These are phyloP conservation scores for Tolypocladium tundrense DNA, from an alignment of 2,329 filamentous ascomycete species.

Conservation along the genomic window DNA sequence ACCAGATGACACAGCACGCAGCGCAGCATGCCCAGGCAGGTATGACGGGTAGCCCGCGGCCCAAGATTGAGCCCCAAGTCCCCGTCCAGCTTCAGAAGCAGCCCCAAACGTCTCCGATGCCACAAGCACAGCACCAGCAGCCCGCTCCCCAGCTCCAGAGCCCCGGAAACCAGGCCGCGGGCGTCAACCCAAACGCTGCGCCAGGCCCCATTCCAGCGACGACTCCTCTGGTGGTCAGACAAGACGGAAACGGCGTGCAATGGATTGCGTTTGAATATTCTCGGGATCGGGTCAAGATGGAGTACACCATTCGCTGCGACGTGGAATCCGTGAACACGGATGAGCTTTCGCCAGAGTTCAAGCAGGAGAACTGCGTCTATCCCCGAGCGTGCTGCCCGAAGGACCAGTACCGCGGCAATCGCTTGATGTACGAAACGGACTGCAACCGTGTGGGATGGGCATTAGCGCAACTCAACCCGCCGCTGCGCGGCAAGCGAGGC, in stretches of 20 bases:
- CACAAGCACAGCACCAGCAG: constrained; percentile 25
- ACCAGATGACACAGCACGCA: constrained; percentile 49
- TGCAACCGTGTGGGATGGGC: constrained; percentile 99
- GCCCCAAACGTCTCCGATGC: constrained; percentile 32
- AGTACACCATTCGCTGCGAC: constrained; percentile 96
- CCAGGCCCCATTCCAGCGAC: constrained; percentile 95
- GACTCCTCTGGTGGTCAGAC: constrained; percentile 84
- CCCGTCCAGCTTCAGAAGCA: constrained; percentile 50
- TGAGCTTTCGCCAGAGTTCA: constrained; percentile 76
- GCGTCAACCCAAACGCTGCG: constrained; percentile 79
- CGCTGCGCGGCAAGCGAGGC: constrained; percentile 83
- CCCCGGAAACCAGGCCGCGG: constrained; percentile 27
- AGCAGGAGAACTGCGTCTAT: constrained; percentile 97
- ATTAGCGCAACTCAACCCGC: constrained; percentile 82
- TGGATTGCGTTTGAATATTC: constrained; percentile 99
- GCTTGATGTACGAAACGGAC: constrained; percentile 92
- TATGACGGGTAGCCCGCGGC: constrained; percentile 51
- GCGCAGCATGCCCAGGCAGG: constrained; percentile 42
- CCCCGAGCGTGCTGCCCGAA: constrained; percentile 90
- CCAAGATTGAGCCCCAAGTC: constrained; percentile 54
- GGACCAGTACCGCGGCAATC: constrained; percentile 93
- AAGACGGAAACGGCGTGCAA: constrained; percentile 93
- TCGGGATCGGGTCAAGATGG: constrained; percentile 95
- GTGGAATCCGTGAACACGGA: constrained; percentile 95
- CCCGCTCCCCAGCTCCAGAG: constrained; percentile 28